phyloP scores from a whole-genome alignment of 306 rosid species.

The Corylus heterophylla region DNA sequence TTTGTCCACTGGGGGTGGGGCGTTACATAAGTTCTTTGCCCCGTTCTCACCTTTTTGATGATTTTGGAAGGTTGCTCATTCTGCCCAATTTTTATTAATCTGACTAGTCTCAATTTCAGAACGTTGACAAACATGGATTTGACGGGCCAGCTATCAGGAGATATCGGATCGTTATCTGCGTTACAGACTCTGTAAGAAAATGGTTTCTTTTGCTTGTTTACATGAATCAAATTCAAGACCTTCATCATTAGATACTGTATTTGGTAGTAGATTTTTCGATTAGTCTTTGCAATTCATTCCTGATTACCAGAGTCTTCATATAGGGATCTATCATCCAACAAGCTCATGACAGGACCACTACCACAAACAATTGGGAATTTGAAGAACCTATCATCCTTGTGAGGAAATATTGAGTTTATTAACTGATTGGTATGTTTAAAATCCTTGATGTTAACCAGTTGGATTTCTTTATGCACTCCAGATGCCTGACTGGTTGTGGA shows the following conservation, averaged over 20 bases:
- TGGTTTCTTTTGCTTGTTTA: not conserved
- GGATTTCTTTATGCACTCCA: not conserved
- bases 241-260: not conserved
- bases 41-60: not conserved
- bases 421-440: not conserved
- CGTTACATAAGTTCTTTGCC: not conserved
- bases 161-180: not conserved
- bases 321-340: not conserved
- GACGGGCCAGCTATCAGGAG: not conserved
- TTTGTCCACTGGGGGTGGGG: too few species aligned
- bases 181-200: not conserved
- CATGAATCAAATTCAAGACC: not conserved
- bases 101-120: not conserved
- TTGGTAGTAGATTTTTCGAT: not conserved
- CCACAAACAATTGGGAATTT: not conserved
- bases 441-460: not conserved
- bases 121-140: not conserved
- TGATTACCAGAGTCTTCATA: not conserved
- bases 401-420: not conserved
- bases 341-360: not conserved
- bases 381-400: not conserved
- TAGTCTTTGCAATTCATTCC: not conserved
- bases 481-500: not conserved
- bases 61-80: not conserved
- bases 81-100: not conserved